Conservation (phyloP, 768 basidiomycete genomes). For the Pulveroboletus sp. region DNA sequence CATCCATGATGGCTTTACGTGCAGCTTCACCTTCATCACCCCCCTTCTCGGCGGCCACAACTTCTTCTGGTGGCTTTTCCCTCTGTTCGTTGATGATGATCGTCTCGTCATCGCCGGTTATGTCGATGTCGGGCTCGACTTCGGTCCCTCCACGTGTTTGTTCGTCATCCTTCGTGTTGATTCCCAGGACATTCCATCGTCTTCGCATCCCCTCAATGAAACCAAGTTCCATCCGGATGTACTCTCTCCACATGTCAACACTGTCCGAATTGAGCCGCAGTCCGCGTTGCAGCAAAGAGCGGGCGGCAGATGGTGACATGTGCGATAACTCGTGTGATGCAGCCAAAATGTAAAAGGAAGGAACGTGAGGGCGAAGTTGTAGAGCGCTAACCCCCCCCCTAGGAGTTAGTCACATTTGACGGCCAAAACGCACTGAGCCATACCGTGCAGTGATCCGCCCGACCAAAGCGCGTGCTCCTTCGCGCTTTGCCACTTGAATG, state of each 20-base stretch:
- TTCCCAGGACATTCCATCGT: constrained; percentile 78
- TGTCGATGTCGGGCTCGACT: constrained; percentile 23
- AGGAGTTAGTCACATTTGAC: constrained; percentile 3
- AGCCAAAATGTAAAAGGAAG: constrained; percentile 77
- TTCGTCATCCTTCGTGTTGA: constrained; percentile 29
- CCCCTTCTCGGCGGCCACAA: constrained; percentile 32
- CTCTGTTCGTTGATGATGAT: constrained; percentile 20
- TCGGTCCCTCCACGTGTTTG: constrained; percentile 15
- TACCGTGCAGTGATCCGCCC: constrained; percentile 80
- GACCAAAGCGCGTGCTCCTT: constrained; percentile 74
- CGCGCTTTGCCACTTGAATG: constrained; percentile 75
- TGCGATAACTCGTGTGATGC: constrained; percentile 79
- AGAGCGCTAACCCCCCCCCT: constrained; percentile 54
- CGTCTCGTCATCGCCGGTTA: constrained; percentile 9
- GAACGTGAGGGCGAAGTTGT: constrained; percentile 77
- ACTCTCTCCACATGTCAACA: constrained; percentile 81
- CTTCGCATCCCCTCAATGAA: constrained; percentile 77
- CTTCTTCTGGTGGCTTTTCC: constrained; percentile 23
- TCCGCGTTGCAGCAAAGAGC: constrained; percentile 80
- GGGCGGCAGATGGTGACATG: constrained; percentile 70
- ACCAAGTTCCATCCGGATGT: constrained; percentile 84
- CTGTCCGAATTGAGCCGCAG: constrained; percentile 72
- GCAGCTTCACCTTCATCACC: constrained; percentile 51
- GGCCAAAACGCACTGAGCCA: constrained; percentile 16
- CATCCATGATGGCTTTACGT: constrained; percentile 64